A percentile compares a stretch with the other conserved stretches of the same genome.
Conservation (phyloP, 2,329 filamentous ascomycete genomes). For the Trichoderma oligosporum region DNA sequence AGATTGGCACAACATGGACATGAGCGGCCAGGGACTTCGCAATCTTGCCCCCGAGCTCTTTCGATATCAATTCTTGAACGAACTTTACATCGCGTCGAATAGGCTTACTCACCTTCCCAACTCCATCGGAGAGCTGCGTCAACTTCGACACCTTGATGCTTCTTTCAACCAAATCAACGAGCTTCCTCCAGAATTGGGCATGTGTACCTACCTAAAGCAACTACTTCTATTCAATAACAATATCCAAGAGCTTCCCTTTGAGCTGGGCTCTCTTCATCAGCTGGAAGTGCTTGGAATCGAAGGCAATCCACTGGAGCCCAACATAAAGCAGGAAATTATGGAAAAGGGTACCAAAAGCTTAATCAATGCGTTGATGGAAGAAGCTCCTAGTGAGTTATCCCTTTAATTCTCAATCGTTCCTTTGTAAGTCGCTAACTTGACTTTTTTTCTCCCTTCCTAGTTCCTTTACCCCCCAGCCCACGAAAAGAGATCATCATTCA, state of each 20-base stretch:
- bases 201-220: conserved; percentile 88
- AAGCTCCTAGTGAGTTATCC: conserved; percentile 68
- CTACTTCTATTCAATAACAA: conserved; percentile 88
- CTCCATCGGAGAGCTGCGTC: conserved; percentile 76
- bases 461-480: conserved; percentile 70
- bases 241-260: conserved; percentile 74
- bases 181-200: conserved; percentile 87
- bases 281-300: conserved; percentile 88
- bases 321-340: conserved; percentile 76
- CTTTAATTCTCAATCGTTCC: neutral
- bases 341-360: conserved; percentile 84
- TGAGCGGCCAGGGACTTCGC: conserved; percentile 91
- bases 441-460: conserved; percentile 46
- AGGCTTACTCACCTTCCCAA: conserved; percentile 77
- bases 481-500: conserved; percentile 77
- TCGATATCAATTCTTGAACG: conserved; percentile 81
- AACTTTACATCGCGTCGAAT: conserved; percentile 92
- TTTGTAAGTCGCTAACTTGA: conserved; percentile 21
- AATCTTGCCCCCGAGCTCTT: conserved; percentile 78
- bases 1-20: conserved; percentile 89
- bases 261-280: conserved; percentile 84
- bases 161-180: conserved; percentile 82
- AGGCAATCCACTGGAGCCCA: conserved; percentile 77
- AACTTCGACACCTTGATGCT: conserved; percentile 77
- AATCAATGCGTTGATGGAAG: conserved; percentile 77